A percentile compares a stretch with the other conserved stretches of the same genome.
These are phyloP conservation scores for Xylariaceae sp. DNA, from an alignment of 2,329 filamentous ascomycete species.

Conservation along the genomic window DNA sequence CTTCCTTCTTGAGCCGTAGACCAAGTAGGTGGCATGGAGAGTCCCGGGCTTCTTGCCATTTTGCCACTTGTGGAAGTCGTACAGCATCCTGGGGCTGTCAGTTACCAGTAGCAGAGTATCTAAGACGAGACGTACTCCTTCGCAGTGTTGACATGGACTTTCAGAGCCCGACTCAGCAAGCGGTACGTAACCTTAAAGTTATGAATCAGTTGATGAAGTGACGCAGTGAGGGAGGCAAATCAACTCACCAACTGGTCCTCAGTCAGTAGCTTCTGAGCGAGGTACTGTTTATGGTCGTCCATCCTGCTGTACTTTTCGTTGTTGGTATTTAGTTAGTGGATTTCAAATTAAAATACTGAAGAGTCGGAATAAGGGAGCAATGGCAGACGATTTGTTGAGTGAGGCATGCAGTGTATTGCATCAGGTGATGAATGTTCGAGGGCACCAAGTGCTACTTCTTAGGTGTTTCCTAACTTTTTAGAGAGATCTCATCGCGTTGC, in stretches of 20 bases:
- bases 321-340: no score
- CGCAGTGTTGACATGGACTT: constrained; percentile 77
- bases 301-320: constrained; percentile 24
- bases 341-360: no score
- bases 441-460: no score
- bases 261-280: constrained; percentile 68
- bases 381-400: no score
- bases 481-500: constrained; percentile 9
- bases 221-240: background rate
- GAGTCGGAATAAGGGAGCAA: no score
- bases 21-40: constrained; percentile 86
- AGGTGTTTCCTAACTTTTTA: no score
- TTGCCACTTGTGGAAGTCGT: constrained; percentile 73
- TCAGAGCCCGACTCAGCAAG: constrained; percentile 70
- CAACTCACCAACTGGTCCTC: constrained; percentile 62
- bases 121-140: constrained; percentile 61
- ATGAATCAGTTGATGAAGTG: no score
- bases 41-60: constrained; percentile 66
- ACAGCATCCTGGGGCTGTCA: constrained; percentile 61
- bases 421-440: no score
- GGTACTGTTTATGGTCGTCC: constrained; percentile 61
- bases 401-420: no score
- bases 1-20: constrained; percentile 60
- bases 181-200: constrained; percentile 74
- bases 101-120: background rate